phyloP scores from a whole-genome alignment of 208 protist species.

The Naegleria lovaniensis region DNA sequence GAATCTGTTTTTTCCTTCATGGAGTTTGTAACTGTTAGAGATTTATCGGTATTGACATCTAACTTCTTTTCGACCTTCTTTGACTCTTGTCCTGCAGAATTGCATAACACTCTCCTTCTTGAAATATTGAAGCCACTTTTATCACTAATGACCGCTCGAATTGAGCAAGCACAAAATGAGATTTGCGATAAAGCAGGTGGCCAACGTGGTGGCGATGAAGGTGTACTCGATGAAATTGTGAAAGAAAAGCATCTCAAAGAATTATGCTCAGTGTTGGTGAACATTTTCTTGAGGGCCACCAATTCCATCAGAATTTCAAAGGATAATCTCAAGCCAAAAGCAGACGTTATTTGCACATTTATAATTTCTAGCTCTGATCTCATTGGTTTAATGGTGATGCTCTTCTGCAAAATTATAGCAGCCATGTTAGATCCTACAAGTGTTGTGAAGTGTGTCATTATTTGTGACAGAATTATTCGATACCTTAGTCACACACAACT shows the following conservation, averaged over 20 bases:
- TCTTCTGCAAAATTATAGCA: neutral
- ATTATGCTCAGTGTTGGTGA: neutral
- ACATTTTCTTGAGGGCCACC: neutral
- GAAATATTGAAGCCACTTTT: neutral
- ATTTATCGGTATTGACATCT: neutral
- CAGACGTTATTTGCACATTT: neutral
- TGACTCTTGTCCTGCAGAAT: neutral
- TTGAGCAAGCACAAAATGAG: neutral
- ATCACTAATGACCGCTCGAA: neutral
- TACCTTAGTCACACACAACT: neutral
- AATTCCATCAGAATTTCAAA: neutral
- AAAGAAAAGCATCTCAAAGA: slow-evolving; percentile 5
- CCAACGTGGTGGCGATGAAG: neutral
- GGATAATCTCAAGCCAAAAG: neutral
- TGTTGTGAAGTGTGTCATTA: neutral
- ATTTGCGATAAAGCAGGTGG: neutral
- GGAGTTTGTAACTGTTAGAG: neutral
- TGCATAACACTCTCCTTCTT: neutral
- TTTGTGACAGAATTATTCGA: neutral
- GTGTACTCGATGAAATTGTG: neutral
- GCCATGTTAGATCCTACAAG: neutral
- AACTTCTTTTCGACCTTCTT: neutral
- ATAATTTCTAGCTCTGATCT: neutral
- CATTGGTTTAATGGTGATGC: neutral
- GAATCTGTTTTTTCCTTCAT: neutral